These are phyloP conservation scores for Hyphopichia pseudoburtonii DNA, from an alignment of 1,139 yeast species.

Conservation along the genomic window DNA sequence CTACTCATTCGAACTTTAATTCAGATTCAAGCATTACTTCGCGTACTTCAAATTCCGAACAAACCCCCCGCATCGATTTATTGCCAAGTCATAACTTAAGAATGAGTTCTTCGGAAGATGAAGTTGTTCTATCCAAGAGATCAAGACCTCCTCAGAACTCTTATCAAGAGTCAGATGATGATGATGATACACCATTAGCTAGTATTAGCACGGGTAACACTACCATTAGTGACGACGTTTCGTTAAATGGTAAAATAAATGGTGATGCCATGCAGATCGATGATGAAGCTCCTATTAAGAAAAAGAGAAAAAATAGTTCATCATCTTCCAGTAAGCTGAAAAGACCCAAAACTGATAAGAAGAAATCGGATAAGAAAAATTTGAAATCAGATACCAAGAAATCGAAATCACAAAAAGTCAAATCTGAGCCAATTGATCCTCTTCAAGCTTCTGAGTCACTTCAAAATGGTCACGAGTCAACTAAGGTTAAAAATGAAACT, in stretches of 20 bases:
- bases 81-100: too few species aligned
- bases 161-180: conserved; percentile 7
- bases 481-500: background rate
- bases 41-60: too few species aligned
- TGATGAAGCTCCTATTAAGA: conserved; percentile 1
- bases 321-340: conserved; percentile 4
- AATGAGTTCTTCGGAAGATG: conserved; percentile 14
- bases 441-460: background rate
- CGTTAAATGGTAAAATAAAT: conserved; percentile 4
- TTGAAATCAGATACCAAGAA: conserved; percentile 1
- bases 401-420: conserved; percentile 1
- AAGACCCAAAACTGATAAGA: background rate
- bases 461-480: background rate
- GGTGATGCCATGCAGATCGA: background rate
- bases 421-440: background rate
- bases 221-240: too few species aligned
- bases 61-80: too few species aligned
- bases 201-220: conserved; percentile 3
- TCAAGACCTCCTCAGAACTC: conserved; percentile 6
- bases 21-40: too few species aligned
- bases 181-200: conserved; percentile 12
- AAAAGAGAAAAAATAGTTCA: conserved; percentile 4
- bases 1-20: too few species aligned
- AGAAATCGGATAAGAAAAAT: conserved; percentile 4
- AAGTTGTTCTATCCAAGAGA: conserved; percentile 9